Evolutionary conservation across 768 basidiomycete species (phyloP).

Genomic region (Tricholoma hemisulphureum): DNA sequence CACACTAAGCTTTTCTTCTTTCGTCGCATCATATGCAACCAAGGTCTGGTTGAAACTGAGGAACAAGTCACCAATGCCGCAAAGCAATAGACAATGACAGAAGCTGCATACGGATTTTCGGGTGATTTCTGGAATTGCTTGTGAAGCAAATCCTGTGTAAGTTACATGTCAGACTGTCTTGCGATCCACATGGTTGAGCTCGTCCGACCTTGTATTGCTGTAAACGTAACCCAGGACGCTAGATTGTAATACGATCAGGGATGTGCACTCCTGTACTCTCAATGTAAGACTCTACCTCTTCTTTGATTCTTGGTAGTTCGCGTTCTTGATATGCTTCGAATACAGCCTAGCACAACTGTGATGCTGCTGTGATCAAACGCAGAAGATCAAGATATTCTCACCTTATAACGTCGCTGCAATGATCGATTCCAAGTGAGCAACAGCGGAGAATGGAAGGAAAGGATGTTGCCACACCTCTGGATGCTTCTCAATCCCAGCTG

Average conservation of each 20-base stretch:
- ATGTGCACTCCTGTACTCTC: constrained; percentile 4
- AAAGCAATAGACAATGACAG: neutral
- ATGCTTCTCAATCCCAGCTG: constrained; percentile 84
- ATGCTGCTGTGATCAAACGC: constrained; percentile 5
- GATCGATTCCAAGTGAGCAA: constrained; percentile 9
- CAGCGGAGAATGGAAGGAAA: neutral
- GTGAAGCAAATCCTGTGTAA: constrained; percentile 71
- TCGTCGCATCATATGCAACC: constrained; percentile 80
- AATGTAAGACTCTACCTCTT: constrained; percentile 58
- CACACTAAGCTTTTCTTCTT: constrained; percentile 80
- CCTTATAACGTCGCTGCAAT: constrained; percentile 84
- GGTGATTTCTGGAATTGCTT: constrained; percentile 97
- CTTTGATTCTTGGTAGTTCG: constrained; percentile 74
- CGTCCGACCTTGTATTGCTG: constrained; percentile 80
- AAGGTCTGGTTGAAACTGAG: constrained; percentile 80
- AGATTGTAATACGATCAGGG: constrained; percentile 10
- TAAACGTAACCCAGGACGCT: constrained; percentile 88
- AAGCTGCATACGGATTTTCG: constrained; percentile 81
- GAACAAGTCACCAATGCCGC: neutral
- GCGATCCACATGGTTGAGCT: neutral
- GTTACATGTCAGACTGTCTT: constrained; percentile 5
- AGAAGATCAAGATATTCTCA: constrained; percentile 21
- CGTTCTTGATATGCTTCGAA: constrained; percentile 88
- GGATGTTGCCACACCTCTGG: constrained; percentile 64
- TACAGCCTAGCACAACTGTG: constrained; percentile 52